phyloP scores from a whole-genome alignment of 495 filamentous ascomycete species.

The Aspergillus baeticus region DNA sequence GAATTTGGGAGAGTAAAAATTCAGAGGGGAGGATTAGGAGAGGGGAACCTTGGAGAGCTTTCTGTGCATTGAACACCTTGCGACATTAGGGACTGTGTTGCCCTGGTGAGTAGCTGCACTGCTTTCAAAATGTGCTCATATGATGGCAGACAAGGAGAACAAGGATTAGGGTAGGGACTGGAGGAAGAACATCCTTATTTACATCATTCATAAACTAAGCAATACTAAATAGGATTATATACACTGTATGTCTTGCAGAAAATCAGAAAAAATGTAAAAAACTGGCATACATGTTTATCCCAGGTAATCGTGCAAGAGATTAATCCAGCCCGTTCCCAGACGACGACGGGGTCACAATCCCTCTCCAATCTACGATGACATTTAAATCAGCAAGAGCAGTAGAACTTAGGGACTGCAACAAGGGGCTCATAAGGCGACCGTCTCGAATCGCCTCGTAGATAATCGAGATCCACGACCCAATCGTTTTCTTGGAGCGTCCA shows the following conservation, averaged over 20 bases:
- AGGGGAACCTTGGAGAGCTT: not conserved
- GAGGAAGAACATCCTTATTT: no score
- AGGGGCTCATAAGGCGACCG: constrained; percentile 14
- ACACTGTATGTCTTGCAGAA: not conserved
- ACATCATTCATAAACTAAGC: no score
- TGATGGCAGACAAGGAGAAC: not conserved
- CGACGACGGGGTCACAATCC: not conserved
- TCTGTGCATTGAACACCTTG: not conserved
- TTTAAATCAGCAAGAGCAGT: not conserved
- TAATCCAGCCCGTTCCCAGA: constrained; percentile 3
- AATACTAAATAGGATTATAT: no score
- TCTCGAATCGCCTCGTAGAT: constrained; percentile 27
- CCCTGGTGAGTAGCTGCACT: not conserved
- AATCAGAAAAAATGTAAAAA: not conserved
- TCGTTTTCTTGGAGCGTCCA: constrained; percentile 23
- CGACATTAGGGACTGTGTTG: not conserved
- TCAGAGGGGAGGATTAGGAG: not conserved
- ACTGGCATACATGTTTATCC: not conserved
- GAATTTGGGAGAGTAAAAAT: not conserved
- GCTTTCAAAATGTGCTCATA: not conserved
- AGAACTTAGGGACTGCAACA: constrained; percentile 16
- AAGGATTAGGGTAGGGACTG: no score
- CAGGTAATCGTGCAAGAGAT: not conserved
- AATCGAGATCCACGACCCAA: constrained; percentile 28
- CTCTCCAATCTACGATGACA: not conserved